Percentiles rank a stretch among this genome's conserved stretches.
Evolutionary conservation across 2,329 filamentous ascomycete genomes (phyloP).

Genomic region (Pseudocercospora crystallina): DNA sequence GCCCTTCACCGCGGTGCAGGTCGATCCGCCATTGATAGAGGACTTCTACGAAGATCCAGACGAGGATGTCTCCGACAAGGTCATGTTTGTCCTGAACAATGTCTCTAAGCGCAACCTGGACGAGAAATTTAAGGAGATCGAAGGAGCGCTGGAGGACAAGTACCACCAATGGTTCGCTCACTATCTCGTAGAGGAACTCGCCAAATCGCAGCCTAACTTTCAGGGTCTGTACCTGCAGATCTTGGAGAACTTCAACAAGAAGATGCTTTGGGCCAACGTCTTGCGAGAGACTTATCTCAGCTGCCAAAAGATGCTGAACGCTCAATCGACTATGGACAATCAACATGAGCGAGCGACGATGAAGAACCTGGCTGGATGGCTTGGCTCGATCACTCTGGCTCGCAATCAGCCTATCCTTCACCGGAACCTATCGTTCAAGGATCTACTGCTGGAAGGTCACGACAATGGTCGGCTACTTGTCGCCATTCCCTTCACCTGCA

Average conservation of each 20-base stretch:
- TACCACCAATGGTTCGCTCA: constrained; percentile 96
- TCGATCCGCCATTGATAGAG: constrained; percentile 66
- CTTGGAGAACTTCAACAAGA: constrained; percentile 77
- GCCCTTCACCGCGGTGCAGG: constrained; percentile 75
- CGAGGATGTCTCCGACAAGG: constrained; percentile 83
- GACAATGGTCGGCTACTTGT: constrained; percentile 88
- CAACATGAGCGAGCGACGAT: constrained; percentile 81
- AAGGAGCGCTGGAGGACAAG: constrained; percentile 71
- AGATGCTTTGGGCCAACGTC: constrained; percentile 80
- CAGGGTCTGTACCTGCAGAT: constrained; percentile 90
- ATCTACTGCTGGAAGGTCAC: constrained; percentile 88
- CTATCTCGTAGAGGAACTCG: constrained; percentile 92
- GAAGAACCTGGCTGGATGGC: constrained; percentile 91
- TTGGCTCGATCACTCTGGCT: constrained; percentile 88
- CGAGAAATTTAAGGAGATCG: constrained; percentile 78
- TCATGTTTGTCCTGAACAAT: constrained; percentile 95
- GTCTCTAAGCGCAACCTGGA: constrained; percentile 86
- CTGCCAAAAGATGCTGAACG: constrained; percentile 82
- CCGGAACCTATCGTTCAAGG: constrained; percentile 95
- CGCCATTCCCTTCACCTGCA: constrained; percentile 96
- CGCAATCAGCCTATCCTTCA: constrained; percentile 94
- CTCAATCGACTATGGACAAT: constrained; percentile 80
- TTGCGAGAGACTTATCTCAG: constrained; percentile 88
- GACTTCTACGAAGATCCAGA: constrained; percentile 76
- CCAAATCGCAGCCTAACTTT: constrained; percentile 96